phyloP scores from a whole-genome alignment of 495 filamentous ascomycete species.

The Podospora tetraspora region DNA sequence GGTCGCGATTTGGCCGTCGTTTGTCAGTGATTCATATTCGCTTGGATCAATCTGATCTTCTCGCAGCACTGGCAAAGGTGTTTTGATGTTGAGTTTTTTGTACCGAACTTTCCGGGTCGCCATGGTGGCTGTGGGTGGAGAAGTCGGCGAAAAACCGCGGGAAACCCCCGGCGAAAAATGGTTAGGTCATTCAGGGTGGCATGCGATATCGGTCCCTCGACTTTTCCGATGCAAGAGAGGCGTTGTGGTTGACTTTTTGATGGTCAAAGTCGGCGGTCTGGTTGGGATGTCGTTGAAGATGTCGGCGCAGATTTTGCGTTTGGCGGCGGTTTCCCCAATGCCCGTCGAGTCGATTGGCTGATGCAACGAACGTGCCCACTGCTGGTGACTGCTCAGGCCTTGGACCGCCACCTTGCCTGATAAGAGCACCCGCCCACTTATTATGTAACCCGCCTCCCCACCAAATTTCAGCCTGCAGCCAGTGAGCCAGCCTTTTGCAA shows the following conservation, averaged over 20 bases:
- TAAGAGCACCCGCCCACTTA: conserved; percentile 16
- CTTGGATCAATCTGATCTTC: conserved; percentile 84
- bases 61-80: conserved; percentile 74
- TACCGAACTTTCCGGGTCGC: conserved; percentile 69
- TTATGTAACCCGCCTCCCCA: conserved; percentile 16
- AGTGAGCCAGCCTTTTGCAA: not conserved
- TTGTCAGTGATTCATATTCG: conserved; percentile 52
- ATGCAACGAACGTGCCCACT: conserved; percentile 19
- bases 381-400: not conserved
- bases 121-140: conserved; percentile 50
- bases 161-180: conserved; percentile 45
- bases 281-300: conserved; percentile 64
- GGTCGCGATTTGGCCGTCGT: conserved; percentile 72
- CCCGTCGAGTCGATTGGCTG: conserved; percentile 29
- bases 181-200: conserved; percentile 45
- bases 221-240: conserved; percentile 51
- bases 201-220: conserved; percentile 52
- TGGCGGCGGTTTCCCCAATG: conserved; percentile 26
- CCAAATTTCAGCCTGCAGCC: conserved; percentile 7
- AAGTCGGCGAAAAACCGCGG: conserved; percentile 39
- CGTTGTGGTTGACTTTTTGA: conserved; percentile 53
- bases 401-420: conserved; percentile 10
- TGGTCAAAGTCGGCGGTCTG: conserved; percentile 46
- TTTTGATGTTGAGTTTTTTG: conserved; percentile 88
- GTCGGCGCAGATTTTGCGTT: conserved; percentile 46